Evolutionary conservation across 352 stramenopile genomes (phyloP), one percentile per base, ranked within the genome.

Genomic region (Phytophthora hybrid): DNA sequence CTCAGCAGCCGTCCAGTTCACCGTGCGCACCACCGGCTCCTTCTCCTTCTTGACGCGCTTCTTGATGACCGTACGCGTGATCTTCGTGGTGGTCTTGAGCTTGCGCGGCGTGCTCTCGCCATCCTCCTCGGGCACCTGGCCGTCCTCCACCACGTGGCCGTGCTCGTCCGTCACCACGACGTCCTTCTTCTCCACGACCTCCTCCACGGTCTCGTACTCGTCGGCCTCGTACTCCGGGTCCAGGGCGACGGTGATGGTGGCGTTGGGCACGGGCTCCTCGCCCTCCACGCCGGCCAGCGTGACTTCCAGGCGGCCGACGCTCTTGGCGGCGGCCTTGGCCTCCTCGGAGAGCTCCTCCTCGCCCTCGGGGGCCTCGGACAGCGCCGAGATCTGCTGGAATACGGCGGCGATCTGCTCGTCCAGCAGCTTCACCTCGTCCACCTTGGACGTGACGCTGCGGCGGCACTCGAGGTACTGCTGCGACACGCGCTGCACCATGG

Each of bases 401-500:
- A 92, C 78, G 55, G 79, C 76, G 51, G 85, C 81, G 63, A 96
- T 93, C 79, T 94, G 77, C 64, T 80, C 76, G 58, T 96, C 88
- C 29, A 95, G 74, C 29, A 75, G 66, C 74, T 93, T 93, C 58
- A 93, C 81, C 66, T 93, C 81, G 34, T 96, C 89, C 58, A 92
- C 82, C 78, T 95, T 94, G 69, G 83, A 78, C 44, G 89, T 90
- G 26, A 96, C 84, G 53, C 80, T 88, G 63, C 89, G 89, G 58
- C 89, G 88, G 72, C 89, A 93, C 64, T 91, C 81, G 59, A 96
- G 76, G 74, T 96, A 96, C 67, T 95, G 81, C 73, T 93, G 85
- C 49, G 88, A 95, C 52, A 85, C 81, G 53, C 91, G 85, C 73
- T 96, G 85, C 66, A 92, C 78, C 74, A 92, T 83, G 70, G 81